phyloP scores from a whole-genome alignment of 805 yeast genomes.

The Ogataea corticis region DNA sequence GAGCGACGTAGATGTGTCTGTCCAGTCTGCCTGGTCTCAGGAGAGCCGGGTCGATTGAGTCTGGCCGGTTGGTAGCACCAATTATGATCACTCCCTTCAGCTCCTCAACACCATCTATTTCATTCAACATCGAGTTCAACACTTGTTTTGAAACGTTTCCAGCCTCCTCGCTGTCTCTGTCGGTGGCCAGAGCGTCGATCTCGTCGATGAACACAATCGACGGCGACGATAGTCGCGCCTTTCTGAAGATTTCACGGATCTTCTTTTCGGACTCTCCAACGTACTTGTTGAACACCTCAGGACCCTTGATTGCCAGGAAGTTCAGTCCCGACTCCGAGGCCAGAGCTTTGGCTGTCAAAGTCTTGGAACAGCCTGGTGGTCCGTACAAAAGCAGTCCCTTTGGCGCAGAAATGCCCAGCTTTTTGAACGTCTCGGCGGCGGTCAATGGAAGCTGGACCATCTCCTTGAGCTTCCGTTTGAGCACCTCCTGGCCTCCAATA shows the following conservation, averaged over 20 bases:
- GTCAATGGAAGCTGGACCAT: constrained; percentile 90
- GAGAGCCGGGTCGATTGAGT: constrained; percentile 87
- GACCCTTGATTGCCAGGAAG: constrained; percentile 94
- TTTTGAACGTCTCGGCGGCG: constrained; percentile 72
- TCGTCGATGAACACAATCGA: constrained; percentile 96
- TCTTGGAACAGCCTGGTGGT: constrained; percentile 98
- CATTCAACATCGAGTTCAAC: constrained; percentile 85
- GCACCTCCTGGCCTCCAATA: constrained; percentile 90
- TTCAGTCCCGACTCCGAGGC: constrained; percentile 96
- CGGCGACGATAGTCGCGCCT: constrained; percentile 92
- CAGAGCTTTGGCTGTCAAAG: constrained; percentile 90
- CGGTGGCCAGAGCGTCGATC: constrained; percentile 87
- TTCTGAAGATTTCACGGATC: constrained; percentile 85
- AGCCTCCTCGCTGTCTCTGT: constrained; percentile 60
- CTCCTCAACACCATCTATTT: constrained; percentile 96
- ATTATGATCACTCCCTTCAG: constrained; percentile 89
- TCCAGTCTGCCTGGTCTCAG: constrained; percentile 95
- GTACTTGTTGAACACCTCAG: constrained; percentile 89
- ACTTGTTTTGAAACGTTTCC: constrained; percentile 82
- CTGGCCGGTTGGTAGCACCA: constrained; percentile 97
- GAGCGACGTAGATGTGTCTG: constrained; percentile 87
- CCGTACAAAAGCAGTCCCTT: constrained; percentile 93
- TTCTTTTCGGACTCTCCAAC: constrained; percentile 97
- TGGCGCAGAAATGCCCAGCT: constrained; percentile 85
- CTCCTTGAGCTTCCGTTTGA: constrained; percentile 80